Percentiles rank a stretch among this genome's conserved stretches.
Evolutionary conservation across 257 asterid species (phyloP).

Genomic region (Solanum neorickii): DNA sequence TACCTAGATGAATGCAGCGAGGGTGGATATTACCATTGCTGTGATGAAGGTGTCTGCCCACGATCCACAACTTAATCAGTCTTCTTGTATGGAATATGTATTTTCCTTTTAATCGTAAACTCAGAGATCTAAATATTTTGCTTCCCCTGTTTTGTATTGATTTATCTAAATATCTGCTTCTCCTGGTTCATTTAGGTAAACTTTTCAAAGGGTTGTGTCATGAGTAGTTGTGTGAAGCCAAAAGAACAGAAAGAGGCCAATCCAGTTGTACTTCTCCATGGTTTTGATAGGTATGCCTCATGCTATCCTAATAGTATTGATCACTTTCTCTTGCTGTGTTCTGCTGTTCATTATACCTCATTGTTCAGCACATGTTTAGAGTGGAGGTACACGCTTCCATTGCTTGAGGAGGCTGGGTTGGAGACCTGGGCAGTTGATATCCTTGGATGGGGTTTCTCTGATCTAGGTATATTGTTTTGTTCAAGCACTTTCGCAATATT

Average conservation of each 20-base stretch:
- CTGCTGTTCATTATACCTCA: constrained; percentile 38
- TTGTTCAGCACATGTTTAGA: constrained; percentile 87
- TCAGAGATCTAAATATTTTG: not conserved
- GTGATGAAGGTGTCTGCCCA: not conserved
- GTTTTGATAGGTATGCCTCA: constrained; percentile 74
- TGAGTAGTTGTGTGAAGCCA: constrained; percentile 91
- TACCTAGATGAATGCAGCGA: not conserved
- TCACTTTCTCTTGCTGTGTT: not conserved
- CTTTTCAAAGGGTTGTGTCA: constrained; percentile 28
- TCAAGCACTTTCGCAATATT: not conserved
- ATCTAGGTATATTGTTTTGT: constrained; percentile 40
- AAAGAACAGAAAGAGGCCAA: constrained; percentile 14
- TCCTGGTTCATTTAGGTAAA: constrained; percentile 35
- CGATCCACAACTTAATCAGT: not conserved
- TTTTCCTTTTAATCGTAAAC: not conserved
- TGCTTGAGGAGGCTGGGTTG: constrained; percentile 79
- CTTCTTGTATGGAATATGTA: not conserved
- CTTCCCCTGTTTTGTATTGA: not conserved
- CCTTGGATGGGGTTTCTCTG: constrained; percentile 97
- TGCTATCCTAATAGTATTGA: constrained; percentile 1
- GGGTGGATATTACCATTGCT: not conserved
- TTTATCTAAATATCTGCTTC: not conserved
- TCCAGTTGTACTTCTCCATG: constrained; percentile 89
- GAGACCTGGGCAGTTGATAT: constrained; percentile 88
- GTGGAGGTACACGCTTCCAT: constrained; percentile 79